Conservation (phyloP, 2,329 filamentous ascomycete species). For the Ciborinia camelliae region DNA sequence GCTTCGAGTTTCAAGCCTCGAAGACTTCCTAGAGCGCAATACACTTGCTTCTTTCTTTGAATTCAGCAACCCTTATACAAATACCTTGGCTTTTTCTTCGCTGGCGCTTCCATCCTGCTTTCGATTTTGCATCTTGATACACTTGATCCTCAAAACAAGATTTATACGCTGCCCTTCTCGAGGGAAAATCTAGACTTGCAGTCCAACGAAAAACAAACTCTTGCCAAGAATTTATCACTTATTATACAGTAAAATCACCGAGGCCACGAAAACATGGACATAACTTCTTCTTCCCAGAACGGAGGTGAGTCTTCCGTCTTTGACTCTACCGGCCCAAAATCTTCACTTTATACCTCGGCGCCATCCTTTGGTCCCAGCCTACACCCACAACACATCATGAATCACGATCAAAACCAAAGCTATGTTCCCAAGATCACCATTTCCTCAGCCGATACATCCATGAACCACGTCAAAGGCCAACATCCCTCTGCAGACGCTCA, state of each 20-base stretch:
- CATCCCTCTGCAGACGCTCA: conserved; percentile 50
- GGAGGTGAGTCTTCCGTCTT: background rate
- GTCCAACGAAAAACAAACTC: background rate
- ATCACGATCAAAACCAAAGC: background rate
- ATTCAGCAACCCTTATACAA: background rate
- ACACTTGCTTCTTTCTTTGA: background rate
- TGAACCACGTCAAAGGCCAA: conserved; percentile 65
- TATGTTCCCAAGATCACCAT: background rate
- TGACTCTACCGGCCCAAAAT: background rate
- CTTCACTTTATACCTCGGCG: background rate
- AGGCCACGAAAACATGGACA: background rate
- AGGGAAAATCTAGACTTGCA: background rate
- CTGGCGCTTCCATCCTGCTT: background rate
- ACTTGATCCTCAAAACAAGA: background rate
- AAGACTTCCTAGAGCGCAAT: background rate
- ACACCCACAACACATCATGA: background rate
- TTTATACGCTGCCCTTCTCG: background rate
- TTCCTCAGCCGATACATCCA: background rate
- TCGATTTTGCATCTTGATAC: background rate
- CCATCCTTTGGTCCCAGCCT: background rate
- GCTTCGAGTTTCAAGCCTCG: background rate
- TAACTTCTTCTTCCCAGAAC: background rate
- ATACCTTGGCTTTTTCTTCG: background rate
- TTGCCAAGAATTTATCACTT: background rate
- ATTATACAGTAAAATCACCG: background rate